A percentile compares a stretch with the other conserved stretches of the same genome.
These are phyloP conservation scores for Yarrowia sp. DNA, from an alignment of 805 yeast species.

Conservation along the genomic window DNA sequence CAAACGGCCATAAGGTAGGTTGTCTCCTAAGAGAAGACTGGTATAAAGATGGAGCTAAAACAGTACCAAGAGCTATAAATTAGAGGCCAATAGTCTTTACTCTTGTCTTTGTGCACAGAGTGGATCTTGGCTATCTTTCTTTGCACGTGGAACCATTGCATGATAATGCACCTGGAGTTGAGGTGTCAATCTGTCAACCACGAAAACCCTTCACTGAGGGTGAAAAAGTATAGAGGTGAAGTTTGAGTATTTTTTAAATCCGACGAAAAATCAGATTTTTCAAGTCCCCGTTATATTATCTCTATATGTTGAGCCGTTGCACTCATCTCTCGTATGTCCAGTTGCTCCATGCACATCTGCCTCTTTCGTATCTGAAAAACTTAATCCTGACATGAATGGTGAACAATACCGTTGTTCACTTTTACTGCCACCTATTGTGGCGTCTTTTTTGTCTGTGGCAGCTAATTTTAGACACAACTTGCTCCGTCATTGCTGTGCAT, in stretches of 20 bases:
- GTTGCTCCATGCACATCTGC: too few relatives aligned
- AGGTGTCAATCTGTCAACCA: too few relatives aligned
- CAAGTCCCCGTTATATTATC: too few relatives aligned
- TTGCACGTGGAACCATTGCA: neutral
- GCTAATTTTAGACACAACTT: neutral
- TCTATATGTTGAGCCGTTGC: too few relatives aligned
- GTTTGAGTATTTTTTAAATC: too few relatives aligned
- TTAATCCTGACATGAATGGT: neutral
- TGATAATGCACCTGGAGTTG: neutral
- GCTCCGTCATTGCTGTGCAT: neutral
- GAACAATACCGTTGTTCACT: neutral
- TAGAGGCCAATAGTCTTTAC: too few relatives aligned
- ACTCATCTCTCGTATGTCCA: too few relatives aligned
- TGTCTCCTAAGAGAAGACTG: neutral
- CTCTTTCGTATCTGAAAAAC: too few relatives aligned
- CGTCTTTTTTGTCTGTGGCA: neutral
- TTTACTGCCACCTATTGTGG: neutral
- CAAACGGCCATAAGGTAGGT: neutral
- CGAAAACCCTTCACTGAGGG: too few relatives aligned
- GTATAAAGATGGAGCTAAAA: neutral
- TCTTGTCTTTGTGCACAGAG: neutral
- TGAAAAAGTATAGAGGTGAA: too few relatives aligned
- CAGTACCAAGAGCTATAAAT: neutral
- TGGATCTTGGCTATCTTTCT: neutral
- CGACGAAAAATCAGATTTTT: too few relatives aligned